Evolutionary conservation across 225 moss, liverwort and hornwort species (phyloP).

Genomic region (Sphagnum contortum): DNA sequence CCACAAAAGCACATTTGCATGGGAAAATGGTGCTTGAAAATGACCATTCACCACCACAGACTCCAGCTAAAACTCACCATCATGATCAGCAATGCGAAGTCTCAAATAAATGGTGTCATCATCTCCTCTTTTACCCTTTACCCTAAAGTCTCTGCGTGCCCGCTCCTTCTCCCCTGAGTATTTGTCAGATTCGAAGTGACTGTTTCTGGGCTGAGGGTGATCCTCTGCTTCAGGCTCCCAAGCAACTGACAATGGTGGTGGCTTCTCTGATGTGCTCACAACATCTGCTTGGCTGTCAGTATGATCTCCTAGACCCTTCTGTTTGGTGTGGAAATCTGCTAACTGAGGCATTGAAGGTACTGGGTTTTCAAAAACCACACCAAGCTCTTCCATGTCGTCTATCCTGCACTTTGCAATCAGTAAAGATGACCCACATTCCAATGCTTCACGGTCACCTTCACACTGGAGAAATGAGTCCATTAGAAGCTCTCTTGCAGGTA

Average conservation of each 20-base stretch:
- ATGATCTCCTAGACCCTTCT: constrained; percentile 24
- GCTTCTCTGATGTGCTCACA: constrained; percentile 30
- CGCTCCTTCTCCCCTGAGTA: constrained; percentile 42
- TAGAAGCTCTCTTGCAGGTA: constrained; percentile 78
- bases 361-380: constrained; percentile 43
- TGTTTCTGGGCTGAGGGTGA: constrained; percentile 42
- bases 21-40: too few species aligned
- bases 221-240: constrained; percentile 54
- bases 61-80: constrained; percentile 27
- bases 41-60: not conserved
- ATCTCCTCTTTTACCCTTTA: constrained; percentile 89
- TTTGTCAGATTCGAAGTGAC: constrained; percentile 17
- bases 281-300: constrained; percentile 33
- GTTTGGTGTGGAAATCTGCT: constrained; percentile 22
- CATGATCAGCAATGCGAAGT: constrained; percentile 82
- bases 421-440: constrained; percentile 47
- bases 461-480: constrained; percentile 85
- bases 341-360: constrained; percentile 23
- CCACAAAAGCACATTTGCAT: too few species aligned
- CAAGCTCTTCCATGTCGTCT: constrained; percentile 68
- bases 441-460: constrained; percentile 67
- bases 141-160: constrained; percentile 65
- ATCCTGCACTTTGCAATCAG: constrained; percentile 40
- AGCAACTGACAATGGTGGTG: constrained; percentile 38
- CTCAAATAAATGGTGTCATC: constrained; percentile 78